Percentiles rank a stretch among this genome's conserved stretches.
phyloP scores from a whole-genome alignment of 2,329 filamentous ascomycete genomes.

The Fonsecaea multimorphosa region DNA sequence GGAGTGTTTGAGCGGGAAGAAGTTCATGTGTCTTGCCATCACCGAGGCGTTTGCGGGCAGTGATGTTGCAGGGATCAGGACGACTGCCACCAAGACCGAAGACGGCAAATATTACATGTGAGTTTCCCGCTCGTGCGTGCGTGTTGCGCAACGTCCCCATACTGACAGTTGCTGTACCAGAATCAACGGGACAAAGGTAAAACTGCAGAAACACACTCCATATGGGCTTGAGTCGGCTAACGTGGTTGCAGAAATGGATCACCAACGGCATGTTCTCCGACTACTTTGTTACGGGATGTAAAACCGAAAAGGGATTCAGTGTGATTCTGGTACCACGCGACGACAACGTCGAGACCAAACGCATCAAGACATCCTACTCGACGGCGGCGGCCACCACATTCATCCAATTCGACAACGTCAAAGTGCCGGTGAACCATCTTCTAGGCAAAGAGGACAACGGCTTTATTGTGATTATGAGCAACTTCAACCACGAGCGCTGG shows the following conservation, averaged over 20 bases:
- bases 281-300: constrained; percentile 72
- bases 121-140: constrained; percentile 35
- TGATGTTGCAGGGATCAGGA: constrained; percentile 75
- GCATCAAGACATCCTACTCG: constrained; percentile 70
- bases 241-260: constrained; percentile 68
- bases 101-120: constrained; percentile 69
- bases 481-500: constrained; percentile 81
- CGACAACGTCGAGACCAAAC: constrained; percentile 71
- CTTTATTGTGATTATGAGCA: constrained; percentile 77
- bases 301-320: constrained; percentile 70
- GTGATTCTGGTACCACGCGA: constrained; percentile 73
- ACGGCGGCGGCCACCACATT: constrained; percentile 72
- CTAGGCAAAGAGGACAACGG: constrained; percentile 72
- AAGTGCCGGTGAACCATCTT: constrained; percentile 72
- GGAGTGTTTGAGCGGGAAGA: constrained; percentile 69
- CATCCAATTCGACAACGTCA: constrained; percentile 76
- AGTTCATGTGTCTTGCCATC: constrained; percentile 75
- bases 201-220: neutral
- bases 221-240: neutral
- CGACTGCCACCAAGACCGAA: constrained; percentile 66
- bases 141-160: neutral
- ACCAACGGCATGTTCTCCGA: constrained; percentile 75
- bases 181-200: constrained; percentile 61
- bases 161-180: constrained; percentile 2
- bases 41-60: constrained; percentile 77